Percentiles rank a stretch among this genome's conserved stretches.
These are phyloP conservation scores for Mycena sanguinolenta DNA, from an alignment of 768 basidiomycete species.

Conservation along the genomic window DNA sequence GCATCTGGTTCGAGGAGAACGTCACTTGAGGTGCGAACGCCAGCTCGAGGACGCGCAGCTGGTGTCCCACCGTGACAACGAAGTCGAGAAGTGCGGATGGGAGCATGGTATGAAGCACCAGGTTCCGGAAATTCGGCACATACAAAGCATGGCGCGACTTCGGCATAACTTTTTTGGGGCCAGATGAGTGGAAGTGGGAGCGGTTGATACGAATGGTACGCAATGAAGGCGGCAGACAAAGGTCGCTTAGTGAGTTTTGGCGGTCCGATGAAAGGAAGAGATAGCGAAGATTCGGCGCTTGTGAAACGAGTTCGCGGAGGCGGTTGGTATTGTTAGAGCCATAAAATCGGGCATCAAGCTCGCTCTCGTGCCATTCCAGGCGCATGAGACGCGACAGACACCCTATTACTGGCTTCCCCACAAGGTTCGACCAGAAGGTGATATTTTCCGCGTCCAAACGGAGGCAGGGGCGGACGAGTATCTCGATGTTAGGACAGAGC, in stretches of 20 bases:
- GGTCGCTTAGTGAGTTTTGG: slow-evolving; percentile 17
- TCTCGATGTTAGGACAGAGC: slow-evolving; percentile 23
- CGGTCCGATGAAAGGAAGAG: slow-evolving; percentile 31
- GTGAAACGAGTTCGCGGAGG: slow-evolving; percentile 25
- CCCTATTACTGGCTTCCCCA: background rate
- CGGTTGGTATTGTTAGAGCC: slow-evolving; percentile 15
- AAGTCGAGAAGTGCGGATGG: slow-evolving; percentile 27
- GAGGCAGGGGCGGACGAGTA: slow-evolving; percentile 38
- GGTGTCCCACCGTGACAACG: background rate
- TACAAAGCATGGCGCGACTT: background rate
- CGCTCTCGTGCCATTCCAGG: slow-evolving; percentile 35
- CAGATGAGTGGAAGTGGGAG: slow-evolving; percentile 17
- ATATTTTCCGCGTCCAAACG: slow-evolving; percentile 25
- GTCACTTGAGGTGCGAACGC: slow-evolving; percentile 32
- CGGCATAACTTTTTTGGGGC: background rate
- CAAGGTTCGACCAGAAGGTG: slow-evolving; percentile 28
- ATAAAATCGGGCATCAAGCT: slow-evolving; percentile 27
- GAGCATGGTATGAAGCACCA: slow-evolving; percentile 32
- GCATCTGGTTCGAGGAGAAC: slow-evolving; percentile 25
- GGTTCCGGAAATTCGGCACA: slow-evolving; percentile 18
- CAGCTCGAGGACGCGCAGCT: slow-evolving; percentile 29
- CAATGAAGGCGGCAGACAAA: slow-evolving; percentile 15
- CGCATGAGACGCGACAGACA: slow-evolving; percentile 9
- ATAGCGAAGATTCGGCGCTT: slow-evolving; percentile 24
- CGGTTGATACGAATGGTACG: slow-evolving; percentile 28